Evolutionary conservation across 164 flowering plant species (phyloP), one percentile per base, ranked within the genome.

Genomic region (Magnolia sinica): DNA sequence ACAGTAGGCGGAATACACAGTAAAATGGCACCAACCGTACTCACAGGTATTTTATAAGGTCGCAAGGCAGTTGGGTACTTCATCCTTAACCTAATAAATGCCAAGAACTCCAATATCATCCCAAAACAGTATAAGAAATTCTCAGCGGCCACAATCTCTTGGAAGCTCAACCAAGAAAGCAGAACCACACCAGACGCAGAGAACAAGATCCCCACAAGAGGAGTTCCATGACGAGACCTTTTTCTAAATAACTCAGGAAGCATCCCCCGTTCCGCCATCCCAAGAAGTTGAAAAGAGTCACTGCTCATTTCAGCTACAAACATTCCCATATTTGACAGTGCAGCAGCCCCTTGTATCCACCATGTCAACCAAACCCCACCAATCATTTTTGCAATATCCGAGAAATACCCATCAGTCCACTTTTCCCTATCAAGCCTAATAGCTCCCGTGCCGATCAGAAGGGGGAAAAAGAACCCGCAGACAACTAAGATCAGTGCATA

Each of bases 221-320:
- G 91, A 61, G 91, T 88, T 71, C 88, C 89, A 71, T 88, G 72
- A 16, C 76, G 84, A 63, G 89, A 88, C 74, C 91, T 84, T 64
- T 73, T 85, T 70, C 81, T 71, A 63, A 88, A 87, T 75, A 87
- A 78, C 76, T 81, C 87, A 0, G 91, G 91, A 14, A 88, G 82
- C 89, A 88, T 84, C 22, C 91, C 89, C 29, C 87, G 76, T 49
- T 88, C 91, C 6, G 91, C 89, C 91, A 88, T 88, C 4, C 91
- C 89, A 2, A 88, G 83, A 72, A 88, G 88, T 59, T 87, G 89
- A 81, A 87, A 87, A 18, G 89, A 86, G 69, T 86, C 89, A 55
- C 91, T 88, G 84, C 89, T 88, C 91, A 88, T 88, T 64, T 87
- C 89, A 2, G 91, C 81, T 51, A 88, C 83, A 82, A 87, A 88